Base-by-base conservation (phyloP, 805 yeast species). In the Saccharomyces eubayanus region DNA sequence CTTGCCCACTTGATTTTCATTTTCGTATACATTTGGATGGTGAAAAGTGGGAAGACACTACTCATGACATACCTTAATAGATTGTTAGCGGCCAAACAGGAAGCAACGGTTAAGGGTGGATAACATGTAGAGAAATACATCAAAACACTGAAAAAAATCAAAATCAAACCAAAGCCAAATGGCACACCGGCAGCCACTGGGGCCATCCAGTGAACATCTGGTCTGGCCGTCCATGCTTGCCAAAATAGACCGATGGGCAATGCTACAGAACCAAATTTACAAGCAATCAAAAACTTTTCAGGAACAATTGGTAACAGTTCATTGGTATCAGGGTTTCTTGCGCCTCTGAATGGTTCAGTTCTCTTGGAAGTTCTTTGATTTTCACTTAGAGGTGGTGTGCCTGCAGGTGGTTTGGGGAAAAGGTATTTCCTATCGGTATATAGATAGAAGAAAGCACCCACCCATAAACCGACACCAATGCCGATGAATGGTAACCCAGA, bases 31-130 rank as follows among this genome's bases (percentile, higher is more conserved):
- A 90, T 87, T 71, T 89, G 96, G 21, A 83, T 79, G 1, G 90
- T 87, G 72, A 90, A 89, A 55, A 90, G 74, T 53, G 96, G 96
- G 96, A 76, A 90, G 84, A 21, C 83, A 6, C 89, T 82, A 9
- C 95, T 89, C 57, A 86, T 67, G 31, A 84, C 60, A 65, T 88
- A 89, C 72, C 97, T 80, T 54, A 84, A 69, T 63, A 90, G 74
- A 67, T 87, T 88, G 71, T 89, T 90, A 12, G 96, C 96, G 36
- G 96, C 96, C 57, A 89, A 69, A 2, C 95, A 92, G n/a, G 92
- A 84, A 0, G 96, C 96, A 24, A 89, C 85, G 31, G 79, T 77
- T 31, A 82, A 69, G 48, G 92, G 89, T 28, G 94, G 92, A 68
- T 82, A 87, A 4, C 86, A 68, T 76, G 82, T 76, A 36, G 87